phyloP scores from a whole-genome alignment of 1,284 basidiomycete genomes.

The Cryptococcus sp. region DNA sequence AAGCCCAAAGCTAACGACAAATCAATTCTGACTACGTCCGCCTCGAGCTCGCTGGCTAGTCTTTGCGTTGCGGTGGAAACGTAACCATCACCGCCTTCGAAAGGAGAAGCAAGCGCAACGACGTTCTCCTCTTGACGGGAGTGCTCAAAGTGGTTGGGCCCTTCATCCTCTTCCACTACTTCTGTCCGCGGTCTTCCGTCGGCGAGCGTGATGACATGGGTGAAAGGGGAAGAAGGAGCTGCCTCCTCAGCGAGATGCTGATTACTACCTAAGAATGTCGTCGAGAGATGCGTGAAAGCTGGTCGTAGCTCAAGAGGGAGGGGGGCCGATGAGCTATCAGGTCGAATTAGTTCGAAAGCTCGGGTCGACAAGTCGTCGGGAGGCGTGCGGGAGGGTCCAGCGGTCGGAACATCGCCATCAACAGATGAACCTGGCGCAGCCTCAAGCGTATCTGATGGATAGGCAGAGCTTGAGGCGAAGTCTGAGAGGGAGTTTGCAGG shows the following conservation, averaged over 20 bases:
- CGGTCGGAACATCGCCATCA: background rate
- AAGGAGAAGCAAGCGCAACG: constrained; percentile 75
- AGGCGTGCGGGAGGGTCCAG: background rate
- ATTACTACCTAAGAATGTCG: constrained; percentile 16
- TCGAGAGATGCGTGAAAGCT: constrained; percentile 14
- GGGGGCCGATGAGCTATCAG: constrained; percentile 2
- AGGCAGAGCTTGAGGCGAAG: background rate
- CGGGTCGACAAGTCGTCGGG: constrained; percentile 4
- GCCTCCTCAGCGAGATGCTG: constrained; percentile 16
- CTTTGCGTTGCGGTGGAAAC: constrained; percentile 74
- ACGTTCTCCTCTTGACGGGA: constrained; percentile 9
- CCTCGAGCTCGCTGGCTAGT: constrained; percentile 66
- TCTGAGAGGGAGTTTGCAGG: background rate
- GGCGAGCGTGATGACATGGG: constrained; percentile 14
- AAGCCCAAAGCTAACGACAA: constrained; percentile 63
- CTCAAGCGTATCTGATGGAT: background rate
- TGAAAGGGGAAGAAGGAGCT: constrained; percentile 10
- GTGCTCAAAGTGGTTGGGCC: background rate
- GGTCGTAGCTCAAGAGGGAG: constrained; percentile 12
- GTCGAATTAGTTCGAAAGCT: constrained; percentile 6
- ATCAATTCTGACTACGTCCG: constrained; percentile 79
- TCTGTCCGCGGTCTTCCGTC: constrained; percentile 9
- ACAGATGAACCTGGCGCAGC: background rate
- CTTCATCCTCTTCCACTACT: constrained; percentile 1
- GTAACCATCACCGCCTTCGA: constrained; percentile 78